Percentiles rank a stretch among this genome's conserved stretches.
Evolutionary conservation across 129 eudicot genomes (phyloP).

Genomic region (Arctium lappa): DNA sequence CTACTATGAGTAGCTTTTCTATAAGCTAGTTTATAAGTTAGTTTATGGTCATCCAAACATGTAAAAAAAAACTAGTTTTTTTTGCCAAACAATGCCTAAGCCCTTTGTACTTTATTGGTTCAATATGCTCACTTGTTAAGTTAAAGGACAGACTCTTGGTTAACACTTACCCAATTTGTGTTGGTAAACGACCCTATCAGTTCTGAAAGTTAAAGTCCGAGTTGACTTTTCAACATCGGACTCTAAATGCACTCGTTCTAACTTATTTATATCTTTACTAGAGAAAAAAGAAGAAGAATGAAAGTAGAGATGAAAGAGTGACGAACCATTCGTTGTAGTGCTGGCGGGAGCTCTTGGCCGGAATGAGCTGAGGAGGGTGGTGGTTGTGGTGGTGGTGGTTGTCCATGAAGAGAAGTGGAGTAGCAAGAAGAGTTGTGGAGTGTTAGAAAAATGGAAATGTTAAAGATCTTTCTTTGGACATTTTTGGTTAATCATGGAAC

Average conservation of each 20-base stretch:
- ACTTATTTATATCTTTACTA: neutral
- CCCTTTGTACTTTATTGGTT: neutral
- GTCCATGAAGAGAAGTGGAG: slow-evolving; percentile 61
- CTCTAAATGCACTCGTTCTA: neutral
- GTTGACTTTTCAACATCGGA: neutral
- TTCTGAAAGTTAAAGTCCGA: neutral
- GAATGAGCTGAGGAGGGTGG: slow-evolving; percentile 59
- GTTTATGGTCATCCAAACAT: too few species aligned
- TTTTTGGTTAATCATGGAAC: slow-evolving; percentile 60
- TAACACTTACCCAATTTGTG: neutral
- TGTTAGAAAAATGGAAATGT: slow-evolving; percentile 43
- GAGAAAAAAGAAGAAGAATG: neutral
- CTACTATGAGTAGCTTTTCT: too few species aligned
- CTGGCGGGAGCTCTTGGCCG: slow-evolving; percentile 70
- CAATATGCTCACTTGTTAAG: neutral
- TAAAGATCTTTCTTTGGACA: slow-evolving; percentile 39
- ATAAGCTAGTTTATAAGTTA: too few species aligned
- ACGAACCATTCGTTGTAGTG: slow-evolving; percentile 89
- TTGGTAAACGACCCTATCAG: neutral
- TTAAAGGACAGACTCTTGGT: neutral
- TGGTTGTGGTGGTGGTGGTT: slow-evolving; percentile 44
- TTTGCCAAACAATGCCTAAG: too few species aligned
- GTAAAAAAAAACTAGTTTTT: too few species aligned
- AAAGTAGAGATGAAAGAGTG: neutral
- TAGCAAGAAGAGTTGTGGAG: slow-evolving; percentile 32